Base-by-base conservation (phyloP, 495 filamentous ascomycete genomes). In the Neurospora sp. region DNA sequence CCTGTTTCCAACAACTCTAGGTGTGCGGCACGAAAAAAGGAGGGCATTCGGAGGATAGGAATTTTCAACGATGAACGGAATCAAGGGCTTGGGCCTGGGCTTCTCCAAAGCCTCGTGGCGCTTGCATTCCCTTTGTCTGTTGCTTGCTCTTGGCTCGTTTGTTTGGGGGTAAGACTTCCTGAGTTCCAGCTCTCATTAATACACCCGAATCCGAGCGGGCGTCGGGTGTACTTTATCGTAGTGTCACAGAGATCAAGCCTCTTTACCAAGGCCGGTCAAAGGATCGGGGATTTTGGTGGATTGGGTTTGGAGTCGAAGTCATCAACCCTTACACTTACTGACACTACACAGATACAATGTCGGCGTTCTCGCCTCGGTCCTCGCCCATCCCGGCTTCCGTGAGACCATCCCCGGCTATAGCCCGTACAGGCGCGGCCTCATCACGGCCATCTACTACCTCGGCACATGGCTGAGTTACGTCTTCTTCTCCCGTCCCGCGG, bases 371-470 rank as follows among this genome's bases (percentile, higher is more conserved):
- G 86, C 86, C 0, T 86, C 86, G 0, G 82, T 89, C 4, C 85
- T 87, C 46, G 86, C 88, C 0, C 83, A 88, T 73, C 85, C 84
- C 0, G 87, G 86, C 20, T 89, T 87, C 75, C 78, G 81, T 31
- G 79, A 81, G 37, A 76, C 83, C 0, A 80, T 88, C 20, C 78
- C 83, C 42, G 74, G 82, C 38, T 86, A 82, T 4, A 81, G 80
- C 16, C 81, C 86, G 8, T 78, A 82, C 4, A 74, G 78, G 37
- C 86, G 78, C 41, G 87, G 86, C 1, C 78, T 88, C 38, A 88
- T 89, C 73, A 88, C 87, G 7, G 85, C 84, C 39, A 84, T 88
- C 31, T 88, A 89, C 80, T 88, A 89, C 69, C 76, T 89, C 27
- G 88, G 88, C 54, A 88, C 87, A 11, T 88, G 85, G 83, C 44